Evolutionary conservation across 129 eudicot species (phyloP), one percentile per base, ranked within the genome.

Genomic region (Lonicera japonica): DNA sequence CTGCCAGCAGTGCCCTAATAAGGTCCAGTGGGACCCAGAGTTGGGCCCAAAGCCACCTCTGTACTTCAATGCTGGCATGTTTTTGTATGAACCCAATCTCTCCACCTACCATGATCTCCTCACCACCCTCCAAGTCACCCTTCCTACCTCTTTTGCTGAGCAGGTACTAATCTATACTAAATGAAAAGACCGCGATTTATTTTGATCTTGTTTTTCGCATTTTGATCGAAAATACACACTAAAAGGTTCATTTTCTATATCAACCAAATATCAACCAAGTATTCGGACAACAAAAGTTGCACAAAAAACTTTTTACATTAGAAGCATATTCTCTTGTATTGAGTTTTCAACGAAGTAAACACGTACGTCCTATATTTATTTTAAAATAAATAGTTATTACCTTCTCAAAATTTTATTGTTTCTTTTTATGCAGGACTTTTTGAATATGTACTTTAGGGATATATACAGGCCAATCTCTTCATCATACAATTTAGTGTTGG

Each of bases 91-190:
- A 51, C 80, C 80, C 67, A 56, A 58, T 12, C 45, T 75, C 34
- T 29, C 67, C 46, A 69, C 67, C 50, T 75, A 75, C 58, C 36
- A 63, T 29, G 75, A 69, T 16, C 80, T 75, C 56, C 56, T 75
- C 59, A 40, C 15, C 11, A 50, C 56, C 0, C 71, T 69, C 57
- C 48, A 63, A 29, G 15, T 57, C 58, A 69, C 71, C 67, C 38
- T 71, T 56, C 71, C 80, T 10, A 75, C 80, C 45, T 46, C 80
- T 9, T 75, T 75, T 41, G 80, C 80, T 8, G 80, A 75, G 63
- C 80, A 75, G 79, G 79, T 73, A 73, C 14, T 14, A 22, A 47
- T 14, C 9, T 3, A 7, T 47, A 40, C 18, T 9, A 4, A 3
- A 51, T 29, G 36, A 29, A 29, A 29, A 29, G 2, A 29, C 36